A percentile compares a stretch with the other conserved stretches of the same genome.
phyloP scores from a whole-genome alignment of 2,329 filamentous ascomycete species.

The Claviceps sp. region DNA sequence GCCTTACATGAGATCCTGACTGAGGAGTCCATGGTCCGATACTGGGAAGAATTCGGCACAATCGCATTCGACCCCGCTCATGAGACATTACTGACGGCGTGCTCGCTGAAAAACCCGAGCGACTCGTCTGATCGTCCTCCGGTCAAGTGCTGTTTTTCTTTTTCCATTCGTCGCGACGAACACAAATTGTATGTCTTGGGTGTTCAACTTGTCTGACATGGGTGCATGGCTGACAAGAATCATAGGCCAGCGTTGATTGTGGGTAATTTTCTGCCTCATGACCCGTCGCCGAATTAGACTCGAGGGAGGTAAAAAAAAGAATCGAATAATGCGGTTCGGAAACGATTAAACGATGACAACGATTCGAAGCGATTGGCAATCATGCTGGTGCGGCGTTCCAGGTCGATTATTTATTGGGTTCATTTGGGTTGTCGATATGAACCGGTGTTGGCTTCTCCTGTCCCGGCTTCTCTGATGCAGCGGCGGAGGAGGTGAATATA shows the following conservation, averaged over 20 bases:
- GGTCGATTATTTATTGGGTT: not conserved
- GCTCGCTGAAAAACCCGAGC: slow-evolving; percentile 73
- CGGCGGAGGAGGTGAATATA: not conserved
- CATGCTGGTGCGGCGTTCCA: not conserved
- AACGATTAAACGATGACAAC: too few species aligned
- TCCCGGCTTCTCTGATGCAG: not conserved
- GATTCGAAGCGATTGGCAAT: not conserved
- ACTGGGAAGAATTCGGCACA: slow-evolving; percentile 98
- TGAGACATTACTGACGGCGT: slow-evolving; percentile 90
- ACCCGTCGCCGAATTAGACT: slow-evolving; percentile 29
- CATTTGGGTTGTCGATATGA: not conserved
- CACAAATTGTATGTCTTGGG: slow-evolving; percentile 75
- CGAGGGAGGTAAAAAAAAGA: not conserved
- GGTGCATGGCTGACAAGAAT: slow-evolving; percentile 1
- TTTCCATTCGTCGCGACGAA: slow-evolving; percentile 86
- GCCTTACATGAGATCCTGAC: slow-evolving; percentile 92
- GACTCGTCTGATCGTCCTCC: slow-evolving; percentile 55
- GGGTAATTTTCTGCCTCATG: slow-evolving; percentile 89
- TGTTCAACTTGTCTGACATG: not conserved
- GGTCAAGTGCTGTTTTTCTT: slow-evolving; percentile 92
- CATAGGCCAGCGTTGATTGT: slow-evolving; percentile 81
- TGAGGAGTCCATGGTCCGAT: slow-evolving; percentile 87
- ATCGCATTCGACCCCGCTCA: slow-evolving; percentile 92
- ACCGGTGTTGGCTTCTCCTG: not conserved
- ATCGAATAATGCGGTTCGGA: not conserved